phyloP scores from a whole-genome alignment of 352 stramenopile species.

The Chrysophaeum taylorii region DNA sequence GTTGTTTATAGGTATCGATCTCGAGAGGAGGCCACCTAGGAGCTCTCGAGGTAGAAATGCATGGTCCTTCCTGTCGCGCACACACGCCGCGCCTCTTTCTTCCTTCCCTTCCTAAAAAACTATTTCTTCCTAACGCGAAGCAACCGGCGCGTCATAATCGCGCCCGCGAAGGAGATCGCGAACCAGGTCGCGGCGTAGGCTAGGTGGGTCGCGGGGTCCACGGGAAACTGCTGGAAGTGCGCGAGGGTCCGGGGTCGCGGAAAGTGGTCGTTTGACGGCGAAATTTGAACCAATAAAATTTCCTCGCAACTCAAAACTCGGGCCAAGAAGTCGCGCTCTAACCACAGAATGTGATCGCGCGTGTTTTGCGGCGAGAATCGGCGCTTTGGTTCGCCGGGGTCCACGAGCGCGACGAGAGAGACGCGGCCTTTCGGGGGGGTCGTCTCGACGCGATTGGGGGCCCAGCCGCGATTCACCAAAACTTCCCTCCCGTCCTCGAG shows the following conservation, averaged over 20 bases:
- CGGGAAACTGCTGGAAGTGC: conserved; percentile 13
- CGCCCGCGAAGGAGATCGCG: conserved; percentile 16
- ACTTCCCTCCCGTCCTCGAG: background rate
- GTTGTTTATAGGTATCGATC: no score
- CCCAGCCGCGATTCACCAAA: conserved; percentile 24
- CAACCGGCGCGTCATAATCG: conserved; percentile 12
- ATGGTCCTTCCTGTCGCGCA: no score
- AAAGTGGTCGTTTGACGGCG: background rate
- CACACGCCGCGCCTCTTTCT: no score
- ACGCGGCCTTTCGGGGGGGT: background rate
- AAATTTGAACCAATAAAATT: background rate
- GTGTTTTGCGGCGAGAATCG: conserved; percentile 17
- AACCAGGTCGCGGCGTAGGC: conserved; percentile 26
- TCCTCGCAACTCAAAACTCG: background rate
- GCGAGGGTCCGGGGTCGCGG: background rate
- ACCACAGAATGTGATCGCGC: background rate
- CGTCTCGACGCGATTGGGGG: background rate
- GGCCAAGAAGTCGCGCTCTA: conserved; percentile 14
- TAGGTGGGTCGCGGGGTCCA: conserved; percentile 18
- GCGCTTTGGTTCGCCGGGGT: conserved; percentile 3
- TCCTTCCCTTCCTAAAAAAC: no score
- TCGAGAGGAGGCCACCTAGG: no score
- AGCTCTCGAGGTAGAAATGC: no score
- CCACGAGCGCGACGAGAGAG: conserved; percentile 14
- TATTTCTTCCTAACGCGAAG: no score